phyloP scores from a whole-genome alignment of 139 green algal species.

The Prasinococcaceae sp. region DNA sequence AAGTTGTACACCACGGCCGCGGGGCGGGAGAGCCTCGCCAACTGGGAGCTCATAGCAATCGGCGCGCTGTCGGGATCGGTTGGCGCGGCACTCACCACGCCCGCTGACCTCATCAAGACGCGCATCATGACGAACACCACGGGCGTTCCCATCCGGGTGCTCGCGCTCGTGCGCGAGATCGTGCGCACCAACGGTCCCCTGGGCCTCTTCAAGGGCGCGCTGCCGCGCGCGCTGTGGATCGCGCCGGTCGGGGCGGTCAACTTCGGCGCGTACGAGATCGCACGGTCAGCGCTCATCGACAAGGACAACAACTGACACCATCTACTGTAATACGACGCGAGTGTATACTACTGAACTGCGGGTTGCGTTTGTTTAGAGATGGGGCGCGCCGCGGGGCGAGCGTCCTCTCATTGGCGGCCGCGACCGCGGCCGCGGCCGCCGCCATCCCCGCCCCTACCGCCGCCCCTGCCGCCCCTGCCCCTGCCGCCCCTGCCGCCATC shows the following conservation, averaged over 20 bases:
- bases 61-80: slow-evolving; percentile 41
- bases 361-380: too few relatives aligned
- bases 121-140: slow-evolving; percentile 38
- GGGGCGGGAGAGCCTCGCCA: slow-evolving; percentile 28
- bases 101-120: slow-evolving; percentile 59
- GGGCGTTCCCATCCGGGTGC: too few relatives aligned
- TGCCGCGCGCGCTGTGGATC: slow-evolving; percentile 49
- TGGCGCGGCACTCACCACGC: slow-evolving; percentile 38
- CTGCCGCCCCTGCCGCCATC: slow-evolving; percentile 16
- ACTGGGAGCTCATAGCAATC: slow-evolving; percentile 36
- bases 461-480: slow-evolving; percentile 17
- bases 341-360: too few relatives aligned
- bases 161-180: too few relatives aligned
- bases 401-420: too few relatives aligned
- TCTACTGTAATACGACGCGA: too few relatives aligned
- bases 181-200: slow-evolving; percentile 35
- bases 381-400: too few relatives aligned
- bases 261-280: slow-evolving; percentile 58
- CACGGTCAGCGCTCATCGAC: slow-evolving; percentile 36
- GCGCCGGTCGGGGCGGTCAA: slow-evolving; percentile 56
- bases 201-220: slow-evolving; percentile 43
- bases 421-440: background rate
- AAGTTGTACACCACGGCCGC: slow-evolving; percentile 6
- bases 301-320: too few relatives aligned
- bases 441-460: slow-evolving; percentile 9